Percentiles rank a stretch among this genome's conserved stretches.
Conservation (phyloP, 1,139 yeast species). For the Schwanniomyces etchellsii region DNA sequence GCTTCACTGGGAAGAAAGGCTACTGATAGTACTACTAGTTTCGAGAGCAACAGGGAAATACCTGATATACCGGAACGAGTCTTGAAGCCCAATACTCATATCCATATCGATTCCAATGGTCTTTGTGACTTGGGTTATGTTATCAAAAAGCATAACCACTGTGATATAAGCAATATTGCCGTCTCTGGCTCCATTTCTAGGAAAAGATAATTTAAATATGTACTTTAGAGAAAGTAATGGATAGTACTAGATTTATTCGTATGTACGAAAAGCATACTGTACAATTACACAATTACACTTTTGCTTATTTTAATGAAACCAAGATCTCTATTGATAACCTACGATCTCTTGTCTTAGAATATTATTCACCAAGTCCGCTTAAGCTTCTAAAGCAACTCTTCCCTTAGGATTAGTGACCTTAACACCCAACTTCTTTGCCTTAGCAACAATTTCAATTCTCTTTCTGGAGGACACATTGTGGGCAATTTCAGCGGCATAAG, state of each 20-base stretch:
- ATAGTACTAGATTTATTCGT: too few relatives aligned
- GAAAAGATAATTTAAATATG: slow-evolving; percentile 9
- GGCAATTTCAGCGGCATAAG: slow-evolving; percentile 99
- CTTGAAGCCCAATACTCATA: slow-evolving; percentile 10
- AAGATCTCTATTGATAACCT: slow-evolving; percentile 2
- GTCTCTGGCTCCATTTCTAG: slow-evolving; percentile 21
- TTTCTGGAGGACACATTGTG: slow-evolving; percentile 97
- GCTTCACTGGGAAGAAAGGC: slow-evolving; percentile 1
- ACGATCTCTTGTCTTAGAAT: slow-evolving; percentile 1
- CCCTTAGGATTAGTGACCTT: slow-evolving; percentile 99
- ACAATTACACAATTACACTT: too few relatives aligned
- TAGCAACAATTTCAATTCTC: slow-evolving; percentile 94
- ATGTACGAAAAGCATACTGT: too few relatives aligned
- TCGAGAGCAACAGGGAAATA: neutral
- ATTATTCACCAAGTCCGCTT: slow-evolving; percentile 22
- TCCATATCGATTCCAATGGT: slow-evolving; percentile 27
- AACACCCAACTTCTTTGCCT: slow-evolving; percentile 97
- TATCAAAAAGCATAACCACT: slow-evolving; percentile 40
- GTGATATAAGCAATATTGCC: slow-evolving; percentile 29
- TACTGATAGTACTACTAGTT: neutral
- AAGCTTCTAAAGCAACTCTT: slow-evolving; percentile 97
- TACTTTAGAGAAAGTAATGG: too few relatives aligned
- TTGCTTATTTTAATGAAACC: slow-evolving; percentile 4
- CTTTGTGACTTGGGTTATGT: slow-evolving; percentile 40
- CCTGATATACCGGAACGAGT: slow-evolving; percentile 1